Evolutionary conservation across 306 rosid genomes (phyloP), one percentile per base, ranked within the genome.

Genomic region (Corylus avellana): DNA sequence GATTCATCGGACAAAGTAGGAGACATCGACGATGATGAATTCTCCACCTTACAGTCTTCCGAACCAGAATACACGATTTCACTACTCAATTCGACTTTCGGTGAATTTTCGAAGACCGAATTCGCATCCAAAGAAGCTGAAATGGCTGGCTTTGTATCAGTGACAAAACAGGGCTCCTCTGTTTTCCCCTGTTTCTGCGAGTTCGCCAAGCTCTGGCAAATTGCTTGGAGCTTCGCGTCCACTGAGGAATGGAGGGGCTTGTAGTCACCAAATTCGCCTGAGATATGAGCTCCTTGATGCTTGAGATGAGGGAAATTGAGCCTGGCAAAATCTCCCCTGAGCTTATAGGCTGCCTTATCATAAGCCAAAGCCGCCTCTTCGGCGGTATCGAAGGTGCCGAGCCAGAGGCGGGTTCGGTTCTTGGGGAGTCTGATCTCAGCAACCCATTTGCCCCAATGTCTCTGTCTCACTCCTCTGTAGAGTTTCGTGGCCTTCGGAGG

Each of bases 361-460:
- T 95, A 93, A 11, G 99, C 99, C 81, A 95, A 47, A 18, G 98
- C 98, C 0, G 99, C 99, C 72, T 91, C 98, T 75, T 91, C 98
- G 1, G 97, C 96, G 0, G 97, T 91, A 35, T 95, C 96, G 12
- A 93, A 95, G n/a, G 99, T 95, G 55, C 98, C 98, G 0, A 95
- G 96, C 98, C 98, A 95, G 67, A 95, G 98, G 12, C 98, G 93
- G 17, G 97, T 93, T 10, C 98, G 86, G 77, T 95, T 95, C 86
- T 78, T 91, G 0, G 98, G 99, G 75, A 93, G 97, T 80, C 99
- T 86, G 44, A 95, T 95, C 84, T 95, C 99, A 0, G 99, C 99
- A 0, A 95, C 99, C 99, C 98, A 95, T 77, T 93, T 95, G 0
- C 98, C 99, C 99, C 99, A 93, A 68, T 95, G 98, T 20, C 98